Evolutionary conservation across 495 filamentous ascomycete species (phyloP).

Genomic region (Annulohypoxylon stygium): DNA sequence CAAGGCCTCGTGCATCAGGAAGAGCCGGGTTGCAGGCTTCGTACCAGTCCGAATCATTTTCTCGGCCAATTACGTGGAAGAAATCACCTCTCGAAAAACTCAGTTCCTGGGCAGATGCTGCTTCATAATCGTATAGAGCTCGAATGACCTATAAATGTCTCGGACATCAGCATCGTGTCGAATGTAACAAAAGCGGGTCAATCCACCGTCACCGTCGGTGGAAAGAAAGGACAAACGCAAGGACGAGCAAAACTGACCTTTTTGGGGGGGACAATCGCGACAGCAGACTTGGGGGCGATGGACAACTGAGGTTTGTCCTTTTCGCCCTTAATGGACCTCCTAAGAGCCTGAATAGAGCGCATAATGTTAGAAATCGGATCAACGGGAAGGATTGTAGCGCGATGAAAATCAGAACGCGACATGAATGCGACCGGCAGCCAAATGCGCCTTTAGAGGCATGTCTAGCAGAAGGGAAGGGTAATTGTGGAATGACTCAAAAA

Average conservation of each 20-base stretch:
- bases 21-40: slow-evolving; percentile 97
- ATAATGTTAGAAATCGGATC: slow-evolving; percentile 53
- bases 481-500: slow-evolving; percentile 40
- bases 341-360: slow-evolving; percentile 73
- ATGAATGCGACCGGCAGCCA: slow-evolving; percentile 40
- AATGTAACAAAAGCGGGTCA: slow-evolving; percentile 21
- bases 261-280: slow-evolving; percentile 95
- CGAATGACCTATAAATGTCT: slow-evolving; percentile 82
- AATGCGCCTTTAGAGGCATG: slow-evolving; percentile 29
- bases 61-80: slow-evolving; percentile 97
- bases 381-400: slow-evolving; percentile 34
- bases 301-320: slow-evolving; percentile 85
- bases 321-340: slow-evolving; percentile 89
- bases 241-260: slow-evolving; percentile 73
- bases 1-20: slow-evolving; percentile 87
- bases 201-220: slow-evolving; percentile 5
- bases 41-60: slow-evolving; percentile 96
- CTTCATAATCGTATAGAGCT: slow-evolving; percentile 93
- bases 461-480: slow-evolving; percentile 24
- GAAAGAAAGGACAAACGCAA: slow-evolving; percentile 35
- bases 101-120: slow-evolving; percentile 81
- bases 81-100: slow-evolving; percentile 95
- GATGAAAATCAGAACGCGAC: slow-evolving; percentile 40
- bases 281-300: slow-evolving; percentile 91
- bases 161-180: slow-evolving; percentile 47